A percentile compares a stretch with the other conserved stretches of the same genome.
Evolutionary conservation across 2,329 filamentous ascomycete genomes (phyloP).

Genomic region (Diaporthe nobilis): DNA sequence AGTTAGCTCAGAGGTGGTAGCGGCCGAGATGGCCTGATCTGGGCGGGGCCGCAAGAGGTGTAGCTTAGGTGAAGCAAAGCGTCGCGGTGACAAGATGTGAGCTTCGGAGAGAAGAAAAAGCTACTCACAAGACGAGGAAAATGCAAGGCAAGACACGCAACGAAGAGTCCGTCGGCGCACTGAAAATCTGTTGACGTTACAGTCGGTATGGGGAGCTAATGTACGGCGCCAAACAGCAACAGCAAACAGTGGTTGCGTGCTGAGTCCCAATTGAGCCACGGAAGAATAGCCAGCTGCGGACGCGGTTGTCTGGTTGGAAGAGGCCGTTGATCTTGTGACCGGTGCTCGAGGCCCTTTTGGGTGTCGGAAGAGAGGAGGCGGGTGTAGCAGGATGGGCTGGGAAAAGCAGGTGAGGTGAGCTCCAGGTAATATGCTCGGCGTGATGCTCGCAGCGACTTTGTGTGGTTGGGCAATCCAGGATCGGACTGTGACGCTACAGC

Average conservation of each 20-base stretch:
- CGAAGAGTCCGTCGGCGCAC: background rate
- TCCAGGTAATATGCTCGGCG: conserved; percentile 38
- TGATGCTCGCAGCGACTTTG: conserved; percentile 34
- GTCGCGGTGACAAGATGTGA: background rate
- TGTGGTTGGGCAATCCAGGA: conserved; percentile 37
- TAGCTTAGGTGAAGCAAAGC: background rate
- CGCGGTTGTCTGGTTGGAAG: background rate
- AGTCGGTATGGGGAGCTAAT: conserved; percentile 4
- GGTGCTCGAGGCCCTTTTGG: conserved; percentile 23
- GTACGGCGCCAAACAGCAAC: background rate
- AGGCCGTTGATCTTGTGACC: conserved; percentile 24
- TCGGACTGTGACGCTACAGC: conserved; percentile 23
- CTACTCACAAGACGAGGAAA: conserved; percentile 3
- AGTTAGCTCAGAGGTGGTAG: background rate
- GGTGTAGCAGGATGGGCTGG: conserved; percentile 19
- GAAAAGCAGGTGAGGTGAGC: conserved; percentile 34
- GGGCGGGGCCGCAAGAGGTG: background rate
- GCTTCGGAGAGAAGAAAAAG: background rate
- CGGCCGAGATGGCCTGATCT: conserved; percentile 3
- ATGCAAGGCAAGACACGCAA: background rate
- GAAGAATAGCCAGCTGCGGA: conserved; percentile 14
- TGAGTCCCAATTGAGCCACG: conserved; percentile 4
- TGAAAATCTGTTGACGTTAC: background rate
- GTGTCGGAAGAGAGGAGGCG: conserved; percentile 29
- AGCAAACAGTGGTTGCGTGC: background rate